These are phyloP conservation scores for Byssoonygena ceratinophila DNA, from an alignment of 2,329 filamentous ascomycete species.

Conservation along the genomic window DNA sequence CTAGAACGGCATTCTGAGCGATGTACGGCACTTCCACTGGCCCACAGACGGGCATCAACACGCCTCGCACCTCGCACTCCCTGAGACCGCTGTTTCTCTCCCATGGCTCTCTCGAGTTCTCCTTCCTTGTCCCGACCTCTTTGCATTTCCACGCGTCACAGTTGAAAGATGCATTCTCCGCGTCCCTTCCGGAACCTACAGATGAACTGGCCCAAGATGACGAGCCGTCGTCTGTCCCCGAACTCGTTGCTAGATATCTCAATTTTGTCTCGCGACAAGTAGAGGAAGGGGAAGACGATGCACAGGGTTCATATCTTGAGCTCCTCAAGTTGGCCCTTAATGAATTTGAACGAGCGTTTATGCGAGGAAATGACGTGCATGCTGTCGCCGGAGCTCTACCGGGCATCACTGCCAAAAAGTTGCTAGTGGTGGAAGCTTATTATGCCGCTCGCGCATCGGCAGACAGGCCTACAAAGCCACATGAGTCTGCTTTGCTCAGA, in stretches of 20 bases:
- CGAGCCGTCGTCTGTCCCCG: constrained; percentile 89
- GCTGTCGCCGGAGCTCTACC: constrained; percentile 74
- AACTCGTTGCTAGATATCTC: constrained; percentile 88
- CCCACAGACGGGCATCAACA: constrained; percentile 92
- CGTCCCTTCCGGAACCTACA: constrained; percentile 77
- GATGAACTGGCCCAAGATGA: constrained; percentile 97
- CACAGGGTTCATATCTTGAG: constrained; percentile 79
- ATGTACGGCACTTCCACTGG: constrained; percentile 80
- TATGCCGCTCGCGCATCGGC: constrained; percentile 76
- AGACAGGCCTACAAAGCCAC: constrained; percentile 76
- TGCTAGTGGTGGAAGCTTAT: constrained; percentile 80
- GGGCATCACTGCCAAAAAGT: constrained; percentile 86
- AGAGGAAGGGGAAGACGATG: constrained; percentile 82
- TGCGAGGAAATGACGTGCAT: constrained; percentile 93
- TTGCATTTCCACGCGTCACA: constrained; percentile 94
- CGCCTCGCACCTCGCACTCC: constrained; percentile 84
- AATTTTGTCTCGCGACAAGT: constrained; percentile 81
- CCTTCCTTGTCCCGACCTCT: constrained; percentile 86
- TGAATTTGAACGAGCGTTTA: constrained; percentile 92
- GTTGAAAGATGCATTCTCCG: constrained; percentile 80
- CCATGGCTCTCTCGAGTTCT: constrained; percentile 92
- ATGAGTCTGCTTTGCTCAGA: constrained; percentile 85
- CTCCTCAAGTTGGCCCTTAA: constrained; percentile 85
- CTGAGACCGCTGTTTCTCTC: constrained; percentile 81
- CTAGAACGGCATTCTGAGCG: constrained; percentile 27